Conservation (phyloP, 345 rosid species). For the Psidium friedrichsthalianum region DNA sequence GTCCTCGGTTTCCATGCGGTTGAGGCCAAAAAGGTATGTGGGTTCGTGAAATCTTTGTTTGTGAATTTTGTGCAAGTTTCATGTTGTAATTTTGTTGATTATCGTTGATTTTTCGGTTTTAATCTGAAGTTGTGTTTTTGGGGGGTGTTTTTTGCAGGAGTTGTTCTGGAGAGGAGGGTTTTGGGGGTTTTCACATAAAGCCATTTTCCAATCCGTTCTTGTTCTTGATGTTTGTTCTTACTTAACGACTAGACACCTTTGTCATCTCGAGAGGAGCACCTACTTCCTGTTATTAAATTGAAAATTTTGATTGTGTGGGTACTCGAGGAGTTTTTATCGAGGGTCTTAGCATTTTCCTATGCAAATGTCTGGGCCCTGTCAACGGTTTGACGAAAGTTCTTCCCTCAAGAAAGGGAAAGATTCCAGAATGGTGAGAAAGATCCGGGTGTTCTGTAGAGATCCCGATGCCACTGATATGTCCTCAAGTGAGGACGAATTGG, state of each 20-base stretch:
- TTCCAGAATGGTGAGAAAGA: slow-evolving; percentile 24
- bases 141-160: slow-evolving; percentile 38
- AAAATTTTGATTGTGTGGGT: not conserved
- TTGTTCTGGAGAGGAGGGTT: slow-evolving; percentile 64
- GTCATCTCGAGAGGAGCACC: not conserved
- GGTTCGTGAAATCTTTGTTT: not conserved
- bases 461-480: slow-evolving; percentile 88
- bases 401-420: slow-evolving; percentile 7
- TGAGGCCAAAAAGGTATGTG: slow-evolving; percentile 51
- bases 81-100: not conserved
- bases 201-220: slow-evolving; percentile 48
- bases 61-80: not conserved
- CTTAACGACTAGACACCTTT: slow-evolving; percentile 8
- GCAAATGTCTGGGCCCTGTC: slow-evolving; percentile 29
- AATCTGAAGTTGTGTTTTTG: slow-evolving; percentile 15
- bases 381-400: slow-evolving; percentile 14
- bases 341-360: slow-evolving; percentile 4
- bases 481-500: slow-evolving; percentile 69
- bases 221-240: slow-evolving; percentile 52
- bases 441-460: slow-evolving; percentile 63
- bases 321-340: slow-evolving; percentile 18
- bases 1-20: slow-evolving; percentile 66
- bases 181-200: slow-evolving; percentile 68
- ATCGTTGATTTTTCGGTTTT: not conserved
- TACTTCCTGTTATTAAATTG: not conserved